Evolutionary conservation across 2,329 filamentous ascomycete species (phyloP).

Genomic region (Sphaerulina populicola): DNA sequence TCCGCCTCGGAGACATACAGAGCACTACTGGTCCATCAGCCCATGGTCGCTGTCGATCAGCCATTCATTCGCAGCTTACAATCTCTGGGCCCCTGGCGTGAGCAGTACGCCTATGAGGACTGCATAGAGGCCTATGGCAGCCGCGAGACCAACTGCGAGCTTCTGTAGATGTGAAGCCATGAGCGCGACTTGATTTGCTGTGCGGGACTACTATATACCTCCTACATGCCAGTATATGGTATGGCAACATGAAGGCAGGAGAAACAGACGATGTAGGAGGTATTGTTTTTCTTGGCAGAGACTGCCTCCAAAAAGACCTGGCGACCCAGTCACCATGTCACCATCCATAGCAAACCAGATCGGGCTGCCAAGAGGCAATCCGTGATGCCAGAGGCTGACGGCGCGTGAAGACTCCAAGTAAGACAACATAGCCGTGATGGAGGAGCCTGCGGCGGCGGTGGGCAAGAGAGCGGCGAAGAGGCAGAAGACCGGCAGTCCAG

Average conservation of each 20-base stretch:
- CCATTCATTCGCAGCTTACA: constrained; percentile 48
- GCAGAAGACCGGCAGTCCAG: constrained; percentile 7
- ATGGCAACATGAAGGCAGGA: no score
- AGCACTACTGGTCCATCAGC: constrained; percentile 2
- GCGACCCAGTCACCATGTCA: no score
- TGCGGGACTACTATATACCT: neutral
- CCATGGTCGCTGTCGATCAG: neutral
- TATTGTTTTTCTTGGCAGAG: no score
- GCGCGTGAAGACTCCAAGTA: neutral
- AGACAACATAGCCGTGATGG: neutral
- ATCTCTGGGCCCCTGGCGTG: constrained; percentile 65
- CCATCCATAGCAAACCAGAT: no score
- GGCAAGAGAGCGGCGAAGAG: constrained; percentile 17
- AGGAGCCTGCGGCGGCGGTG: neutral
- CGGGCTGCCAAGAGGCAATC: no score
- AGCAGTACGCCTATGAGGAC: constrained; percentile 35
- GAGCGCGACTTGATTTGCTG: constrained; percentile 6
- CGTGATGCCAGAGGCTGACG: no score
- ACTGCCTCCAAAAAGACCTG: no score
- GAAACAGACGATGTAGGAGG: no score
- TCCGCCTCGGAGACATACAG: neutral
- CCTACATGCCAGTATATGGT: no score
- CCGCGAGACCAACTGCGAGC: constrained; percentile 14
- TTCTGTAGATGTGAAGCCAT: constrained; percentile 9
- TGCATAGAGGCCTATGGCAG: constrained; percentile 25